Conservation (phyloP, 73 alveolate genomes). For the Tetrahymena borealis region DNA sequence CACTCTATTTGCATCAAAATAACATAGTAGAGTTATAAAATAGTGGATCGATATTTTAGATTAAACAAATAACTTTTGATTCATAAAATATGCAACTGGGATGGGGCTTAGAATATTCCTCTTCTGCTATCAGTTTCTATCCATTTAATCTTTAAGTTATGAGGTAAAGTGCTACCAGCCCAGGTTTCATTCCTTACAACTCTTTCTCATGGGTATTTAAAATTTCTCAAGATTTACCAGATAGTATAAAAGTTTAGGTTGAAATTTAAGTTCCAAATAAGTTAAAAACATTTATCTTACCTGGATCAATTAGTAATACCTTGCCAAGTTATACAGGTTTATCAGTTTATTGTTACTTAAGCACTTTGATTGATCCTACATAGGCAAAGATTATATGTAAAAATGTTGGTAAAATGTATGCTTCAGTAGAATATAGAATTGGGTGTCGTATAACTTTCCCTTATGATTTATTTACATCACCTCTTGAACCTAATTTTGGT, state of each 20-base stretch:
- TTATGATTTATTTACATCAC: slow-evolving; percentile 26
- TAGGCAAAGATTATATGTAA: slow-evolving; percentile 9
- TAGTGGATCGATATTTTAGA: slow-evolving; percentile 5
- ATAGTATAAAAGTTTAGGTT: slow-evolving; percentile 5
- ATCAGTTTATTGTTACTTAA: background rate
- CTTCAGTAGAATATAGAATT: background rate
- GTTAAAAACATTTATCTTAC: slow-evolving; percentile 16
- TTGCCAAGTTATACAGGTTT: slow-evolving; percentile 16
- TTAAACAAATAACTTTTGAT: background rate
- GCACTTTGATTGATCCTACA: background rate
- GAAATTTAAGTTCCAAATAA: slow-evolving; percentile 16
- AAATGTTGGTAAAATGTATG: slow-evolving; percentile 15
- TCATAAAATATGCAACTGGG: slow-evolving; percentile 22
- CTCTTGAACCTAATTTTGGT: slow-evolving; percentile 26
- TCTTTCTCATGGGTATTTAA: slow-evolving; percentile 26
- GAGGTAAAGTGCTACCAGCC: slow-evolving; percentile 3
- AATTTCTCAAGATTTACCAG: slow-evolving; percentile 14
- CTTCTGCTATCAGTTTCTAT: slow-evolving; percentile 12
- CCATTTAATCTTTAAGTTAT: slow-evolving; percentile 13
- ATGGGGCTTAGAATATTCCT: slow-evolving; percentile 39
- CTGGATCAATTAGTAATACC: slow-evolving; percentile 15
- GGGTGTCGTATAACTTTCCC: slow-evolving; percentile 42
- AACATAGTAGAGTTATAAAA: slow-evolving; percentile 5
- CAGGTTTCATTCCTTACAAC: slow-evolving; percentile 19
- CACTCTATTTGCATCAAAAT: background rate